phyloP scores from a whole-genome alignment of 1,139 yeast genomes.

The Suhomyces bokatorum region DNA sequence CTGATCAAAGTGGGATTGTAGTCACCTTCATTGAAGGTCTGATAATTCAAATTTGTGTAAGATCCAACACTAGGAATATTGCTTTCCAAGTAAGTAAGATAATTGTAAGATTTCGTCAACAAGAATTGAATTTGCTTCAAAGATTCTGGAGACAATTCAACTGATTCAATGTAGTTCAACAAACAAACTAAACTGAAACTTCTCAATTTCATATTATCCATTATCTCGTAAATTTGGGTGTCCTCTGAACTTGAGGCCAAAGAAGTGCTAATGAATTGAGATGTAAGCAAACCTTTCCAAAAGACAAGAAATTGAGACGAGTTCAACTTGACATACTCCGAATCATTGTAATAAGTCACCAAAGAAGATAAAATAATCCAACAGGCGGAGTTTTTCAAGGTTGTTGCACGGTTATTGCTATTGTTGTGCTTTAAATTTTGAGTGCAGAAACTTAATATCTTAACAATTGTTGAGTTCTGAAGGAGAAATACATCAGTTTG shows the following conservation, averaged over 20 bases:
- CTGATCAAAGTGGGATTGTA: constrained; percentile 34
- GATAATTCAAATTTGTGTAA: constrained; percentile 34
- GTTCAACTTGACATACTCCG: constrained; percentile 64
- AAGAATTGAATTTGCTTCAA: constrained; percentile 46
- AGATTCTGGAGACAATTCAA: constrained; percentile 44
- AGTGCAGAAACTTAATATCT: constrained; percentile 49
- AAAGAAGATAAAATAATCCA: constrained; percentile 82
- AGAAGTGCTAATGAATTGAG: constrained; percentile 41
- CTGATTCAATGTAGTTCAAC: constrained; percentile 40
- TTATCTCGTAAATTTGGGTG: constrained; percentile 32
- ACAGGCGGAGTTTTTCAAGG: constrained; percentile 33
- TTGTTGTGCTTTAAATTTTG: constrained; percentile 45
- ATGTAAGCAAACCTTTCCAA: constrained; percentile 80
- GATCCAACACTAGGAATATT: constrained; percentile 37
- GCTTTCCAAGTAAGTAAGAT: constrained; percentile 43
- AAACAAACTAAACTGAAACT: constrained; percentile 45
- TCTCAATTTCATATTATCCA: constrained; percentile 42
- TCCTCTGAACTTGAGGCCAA: constrained; percentile 22
- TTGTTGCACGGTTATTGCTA: constrained; percentile 21
- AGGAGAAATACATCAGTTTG: constrained; percentile 39
- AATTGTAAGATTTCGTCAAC: constrained; percentile 45
- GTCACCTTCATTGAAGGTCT: constrained; percentile 30
- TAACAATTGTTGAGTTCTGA: constrained; percentile 45
- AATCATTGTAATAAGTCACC: constrained; percentile 48
- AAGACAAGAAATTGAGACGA: constrained; percentile 72